Evolutionary conservation across 2,329 filamentous ascomycete genomes (phyloP).

Genomic region (Cadophora gregata): DNA sequence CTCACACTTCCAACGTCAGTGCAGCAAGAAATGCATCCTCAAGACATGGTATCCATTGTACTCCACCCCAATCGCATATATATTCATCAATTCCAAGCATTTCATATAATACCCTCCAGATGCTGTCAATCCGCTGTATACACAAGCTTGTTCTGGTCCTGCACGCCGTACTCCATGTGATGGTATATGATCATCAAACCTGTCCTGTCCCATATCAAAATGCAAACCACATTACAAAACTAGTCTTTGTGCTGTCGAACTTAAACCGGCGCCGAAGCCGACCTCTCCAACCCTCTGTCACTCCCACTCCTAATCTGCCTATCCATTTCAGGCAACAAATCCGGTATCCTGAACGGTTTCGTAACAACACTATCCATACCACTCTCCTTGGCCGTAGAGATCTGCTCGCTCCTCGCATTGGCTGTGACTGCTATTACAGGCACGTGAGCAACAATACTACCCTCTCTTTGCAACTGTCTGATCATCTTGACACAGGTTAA

Average conservation of each 20-base stretch:
- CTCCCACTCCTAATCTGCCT: slow-evolving; percentile 22
- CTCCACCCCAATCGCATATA: not conserved
- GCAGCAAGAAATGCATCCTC: not conserved
- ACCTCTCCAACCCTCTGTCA: slow-evolving; percentile 11
- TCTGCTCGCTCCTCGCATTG: slow-evolving; percentile 41
- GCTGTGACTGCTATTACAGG: slow-evolving; percentile 44
- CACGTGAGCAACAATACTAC: slow-evolving; percentile 54
- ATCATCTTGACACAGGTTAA: slow-evolving; percentile 69
- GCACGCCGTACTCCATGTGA: not conserved
- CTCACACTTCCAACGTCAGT: too few relatives aligned
- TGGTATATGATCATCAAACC: not conserved
- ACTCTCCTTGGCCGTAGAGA: slow-evolving; percentile 34
- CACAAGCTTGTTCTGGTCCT: not conserved
- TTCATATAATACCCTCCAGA: not conserved
- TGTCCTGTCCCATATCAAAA: not conserved
- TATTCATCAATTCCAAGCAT: not conserved
- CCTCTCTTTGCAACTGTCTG: slow-evolving; percentile 59
- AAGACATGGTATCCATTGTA: not conserved
- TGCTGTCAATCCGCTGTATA: not conserved
- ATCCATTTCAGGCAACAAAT: slow-evolving; percentile 65
- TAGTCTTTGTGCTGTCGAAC: not conserved
- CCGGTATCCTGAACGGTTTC: slow-evolving; percentile 73
- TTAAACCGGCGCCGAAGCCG: slow-evolving; percentile 10
- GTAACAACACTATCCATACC: slow-evolving; percentile 66
- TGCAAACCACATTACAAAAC: not conserved